Percentiles rank a stretch among this genome's conserved stretches.
These are phyloP conservation scores for Brassica rapa DNA, from an alignment of 345 rosid genomes.

Conservation along the genomic window DNA sequence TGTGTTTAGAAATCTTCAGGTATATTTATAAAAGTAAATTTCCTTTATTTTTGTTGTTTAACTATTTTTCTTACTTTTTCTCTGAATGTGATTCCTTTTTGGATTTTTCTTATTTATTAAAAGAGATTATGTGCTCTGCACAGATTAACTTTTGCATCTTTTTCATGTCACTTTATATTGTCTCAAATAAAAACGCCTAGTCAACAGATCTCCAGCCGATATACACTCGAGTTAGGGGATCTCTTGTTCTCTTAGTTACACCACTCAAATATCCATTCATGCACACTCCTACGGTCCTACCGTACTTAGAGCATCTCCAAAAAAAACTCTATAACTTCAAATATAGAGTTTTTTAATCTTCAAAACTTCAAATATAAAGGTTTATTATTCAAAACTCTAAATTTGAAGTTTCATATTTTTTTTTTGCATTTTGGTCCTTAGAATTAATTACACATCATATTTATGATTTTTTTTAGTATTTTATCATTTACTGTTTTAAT, in stretches of 20 bases:
- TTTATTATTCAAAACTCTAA: too few species aligned
- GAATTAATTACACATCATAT: too few species aligned
- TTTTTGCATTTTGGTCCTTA: too few species aligned
- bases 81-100: not conserved
- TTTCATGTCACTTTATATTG: not conserved
- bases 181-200: not conserved
- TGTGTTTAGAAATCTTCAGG: not conserved
- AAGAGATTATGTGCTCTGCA: not conserved
- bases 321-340: too few species aligned
- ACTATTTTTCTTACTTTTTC: not conserved
- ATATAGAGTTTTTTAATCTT: too few species aligned
- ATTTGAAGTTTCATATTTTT: too few species aligned
- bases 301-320: too few species aligned
- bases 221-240: not conserved
- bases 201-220: not conserved
- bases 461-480: too few species aligned
- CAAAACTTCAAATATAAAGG: too few species aligned
- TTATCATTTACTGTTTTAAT: too few species aligned
- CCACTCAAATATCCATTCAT: not conserved
- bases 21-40: not conserved
- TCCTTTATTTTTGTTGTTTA: not conserved
- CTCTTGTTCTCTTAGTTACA: not conserved
- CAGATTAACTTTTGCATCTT: not conserved
- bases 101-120: not conserved
- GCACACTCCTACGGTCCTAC: too few species aligned